Evolutionary conservation across 2,329 filamentous ascomycete genomes (phyloP).

Genomic region (Leptodontidium sp.): DNA sequence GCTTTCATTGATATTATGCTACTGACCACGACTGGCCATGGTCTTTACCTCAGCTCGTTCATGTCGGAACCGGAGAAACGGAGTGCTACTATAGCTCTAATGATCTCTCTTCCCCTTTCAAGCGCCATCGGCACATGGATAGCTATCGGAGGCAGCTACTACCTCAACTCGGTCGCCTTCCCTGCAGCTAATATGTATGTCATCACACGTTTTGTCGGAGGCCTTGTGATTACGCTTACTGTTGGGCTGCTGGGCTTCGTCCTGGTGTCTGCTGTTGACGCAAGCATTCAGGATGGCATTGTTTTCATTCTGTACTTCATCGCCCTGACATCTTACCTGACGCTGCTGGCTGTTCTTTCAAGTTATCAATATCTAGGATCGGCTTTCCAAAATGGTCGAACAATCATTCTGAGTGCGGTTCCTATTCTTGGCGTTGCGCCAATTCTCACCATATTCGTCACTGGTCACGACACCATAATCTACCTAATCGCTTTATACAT

Average conservation of each 20-base stretch:
- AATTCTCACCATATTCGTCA: constrained; percentile 14
- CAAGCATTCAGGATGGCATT: constrained; percentile 8
- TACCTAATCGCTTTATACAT: constrained; percentile 14
- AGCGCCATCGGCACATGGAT: constrained; percentile 21
- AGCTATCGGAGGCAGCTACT: constrained; percentile 21
- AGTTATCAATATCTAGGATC: constrained; percentile 22
- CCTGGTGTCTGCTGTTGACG: background rate
- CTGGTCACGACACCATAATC: constrained; percentile 14
- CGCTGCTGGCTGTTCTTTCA: constrained; percentile 19
- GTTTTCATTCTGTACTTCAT: constrained; percentile 17
- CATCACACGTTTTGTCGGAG: constrained; percentile 4
- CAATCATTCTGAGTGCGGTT: constrained; percentile 6
- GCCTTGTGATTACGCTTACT: constrained; percentile 12
- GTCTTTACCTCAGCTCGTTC: constrained; percentile 19
- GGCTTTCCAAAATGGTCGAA: constrained; percentile 19
- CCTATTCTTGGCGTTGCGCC: constrained; percentile 15
- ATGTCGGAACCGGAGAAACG: constrained; percentile 17
- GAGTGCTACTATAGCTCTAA: constrained; percentile 17
- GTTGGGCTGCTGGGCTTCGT: constrained; percentile 6
- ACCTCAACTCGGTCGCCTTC: constrained; percentile 21
- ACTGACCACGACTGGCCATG: constrained; percentile 19
- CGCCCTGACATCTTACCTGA: constrained; percentile 12
- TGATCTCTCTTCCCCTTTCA: constrained; percentile 14
- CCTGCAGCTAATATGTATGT: constrained; percentile 22
- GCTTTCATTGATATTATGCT: constrained; percentile 21